Evolutionary conservation across 148 eudicot genomes (phyloP), one percentile per base, ranked within the genome.

Genomic region (Cornus kousa): DNA sequence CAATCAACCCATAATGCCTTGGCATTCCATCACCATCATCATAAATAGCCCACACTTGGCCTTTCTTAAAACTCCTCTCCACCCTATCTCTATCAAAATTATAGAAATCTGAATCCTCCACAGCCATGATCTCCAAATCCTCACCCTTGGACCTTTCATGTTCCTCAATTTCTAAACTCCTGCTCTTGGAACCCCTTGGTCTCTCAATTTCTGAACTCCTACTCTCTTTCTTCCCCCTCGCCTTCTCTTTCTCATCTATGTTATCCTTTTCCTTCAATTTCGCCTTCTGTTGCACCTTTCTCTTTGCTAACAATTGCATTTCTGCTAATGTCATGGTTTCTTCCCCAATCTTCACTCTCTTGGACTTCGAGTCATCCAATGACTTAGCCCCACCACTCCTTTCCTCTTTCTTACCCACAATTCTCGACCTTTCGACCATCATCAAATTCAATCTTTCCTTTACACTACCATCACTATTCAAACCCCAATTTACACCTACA

Each of bases 21-120:
- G 99, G 99, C 97, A 96, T 96, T 53, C 97, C 95, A 83, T 94
- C 99, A 62, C 84, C 90, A 48, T 92, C 97, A 22, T 92, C 99
- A 80, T 93, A 96, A 32, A 91, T 74, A 19, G 99, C 94, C 99
- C 99, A 96, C 10, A 93, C 86, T 82, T 96, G 98, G 55, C 98
- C 95, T 81, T 87, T 87, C 86, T 88, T 90, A 64, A 96, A 94
- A 85, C 91, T 89, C 86, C 82, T 88, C 81, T 86, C 99, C 20
- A 82, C 84, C 81, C 97, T 89, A 72, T 91, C 98, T 80, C 74
- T 85, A 68, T 92, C 97, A 70, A 96, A 96, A 83, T 96, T 94
- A 68, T 94, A 90, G 82, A 92, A 96, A 67, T 93, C 98, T 0
- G 95, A 94, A 83, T 96, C 95, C 68, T 87, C 95, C 71, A 93